Conservation (phyloP, 495 filamentous ascomycete species). For the Terfezia claveryi region DNA sequence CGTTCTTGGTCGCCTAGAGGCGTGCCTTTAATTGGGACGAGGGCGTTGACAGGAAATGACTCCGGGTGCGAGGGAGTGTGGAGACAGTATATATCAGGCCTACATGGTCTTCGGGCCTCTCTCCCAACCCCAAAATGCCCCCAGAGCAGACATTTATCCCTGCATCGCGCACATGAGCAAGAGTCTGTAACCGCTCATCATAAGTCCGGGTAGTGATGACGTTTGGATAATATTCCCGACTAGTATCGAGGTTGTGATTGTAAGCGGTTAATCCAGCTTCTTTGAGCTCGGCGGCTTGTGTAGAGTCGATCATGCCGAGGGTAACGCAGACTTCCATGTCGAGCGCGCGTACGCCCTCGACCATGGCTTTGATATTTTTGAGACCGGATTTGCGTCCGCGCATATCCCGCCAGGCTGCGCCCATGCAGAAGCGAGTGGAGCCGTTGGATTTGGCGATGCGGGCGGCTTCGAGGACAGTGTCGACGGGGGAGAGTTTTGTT, state of each 20-base stretch:
- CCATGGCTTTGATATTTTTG: constrained; percentile 60
- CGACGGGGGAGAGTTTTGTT: constrained; percentile 51
- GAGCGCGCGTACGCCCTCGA: constrained; percentile 50
- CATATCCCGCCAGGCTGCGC: constrained; percentile 81
- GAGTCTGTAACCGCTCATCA: constrained; percentile 57
- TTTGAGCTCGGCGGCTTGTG: constrained; percentile 55
- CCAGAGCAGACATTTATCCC: constrained; percentile 73
- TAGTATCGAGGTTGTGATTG: constrained; percentile 78
- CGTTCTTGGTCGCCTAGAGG: constrained; percentile 50
- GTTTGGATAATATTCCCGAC: constrained; percentile 59
- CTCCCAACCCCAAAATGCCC: constrained; percentile 60
- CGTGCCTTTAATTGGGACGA: constrained; percentile 70
- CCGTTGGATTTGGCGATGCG: constrained; percentile 55
- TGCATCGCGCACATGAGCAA: constrained; percentile 53
- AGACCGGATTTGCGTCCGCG: constrained; percentile 59
- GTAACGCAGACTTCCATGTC: constrained; percentile 78
- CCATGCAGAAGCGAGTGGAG: constrained; percentile 77
- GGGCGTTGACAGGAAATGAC: constrained; percentile 64
- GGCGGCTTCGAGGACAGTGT: constrained; percentile 54
- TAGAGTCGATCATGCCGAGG: constrained; percentile 62
- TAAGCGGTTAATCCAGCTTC: constrained; percentile 71
- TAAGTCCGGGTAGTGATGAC: constrained; percentile 65
- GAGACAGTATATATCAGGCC: constrained; percentile 58
- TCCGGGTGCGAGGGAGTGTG: constrained; percentile 59
- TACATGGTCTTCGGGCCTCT: constrained; percentile 50